These are phyloP conservation scores for Aphanomyces cochlioides DNA, from an alignment of 352 stramenopile genomes.

Conservation along the genomic window DNA sequence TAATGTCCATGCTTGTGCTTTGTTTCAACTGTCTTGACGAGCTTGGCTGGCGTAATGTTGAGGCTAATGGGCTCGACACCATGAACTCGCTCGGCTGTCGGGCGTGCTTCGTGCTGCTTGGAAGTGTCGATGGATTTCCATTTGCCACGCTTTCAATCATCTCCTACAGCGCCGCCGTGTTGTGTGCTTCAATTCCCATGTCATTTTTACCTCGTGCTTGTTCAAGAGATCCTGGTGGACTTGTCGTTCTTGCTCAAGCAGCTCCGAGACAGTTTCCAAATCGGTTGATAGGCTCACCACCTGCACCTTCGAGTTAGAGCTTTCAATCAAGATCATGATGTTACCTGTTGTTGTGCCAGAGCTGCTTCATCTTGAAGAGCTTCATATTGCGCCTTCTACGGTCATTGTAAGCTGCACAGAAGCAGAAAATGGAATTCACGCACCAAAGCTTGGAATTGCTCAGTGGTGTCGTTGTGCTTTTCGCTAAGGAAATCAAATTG, in stretches of 20 bases:
- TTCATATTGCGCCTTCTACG: constrained; percentile 1
- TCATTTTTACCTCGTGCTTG: constrained; percentile 5
- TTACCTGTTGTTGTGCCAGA: constrained; percentile 3
- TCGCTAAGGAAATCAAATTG: constrained; percentile 5
- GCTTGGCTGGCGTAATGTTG: not conserved
- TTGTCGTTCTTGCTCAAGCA: constrained; percentile 11
- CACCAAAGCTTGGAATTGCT: constrained; percentile 12
- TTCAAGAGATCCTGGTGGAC: not conserved
- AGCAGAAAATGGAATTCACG: not conserved
- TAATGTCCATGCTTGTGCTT: constrained; percentile 4
- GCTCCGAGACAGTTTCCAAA: not conserved
- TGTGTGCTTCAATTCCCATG: not conserved
- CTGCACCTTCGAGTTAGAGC: not conserved
- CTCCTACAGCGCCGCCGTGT: constrained; percentile 1
- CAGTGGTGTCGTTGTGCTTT: constrained; percentile 1
- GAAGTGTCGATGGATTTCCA: not conserved
- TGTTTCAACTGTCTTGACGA: not conserved
- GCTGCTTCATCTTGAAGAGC: constrained; percentile 2
- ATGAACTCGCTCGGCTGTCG: constrained; percentile 23
- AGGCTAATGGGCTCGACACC: not conserved
- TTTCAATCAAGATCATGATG: constrained; percentile 1
- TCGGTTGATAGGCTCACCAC: constrained; percentile 2
- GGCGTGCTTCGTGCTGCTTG: constrained; percentile 17
- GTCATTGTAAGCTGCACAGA: not conserved
- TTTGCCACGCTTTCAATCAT: constrained; percentile 14